These are phyloP conservation scores for Chalaropsis ovoidea DNA, from an alignment of 2,329 filamentous ascomycete species.

Conservation along the genomic window DNA sequence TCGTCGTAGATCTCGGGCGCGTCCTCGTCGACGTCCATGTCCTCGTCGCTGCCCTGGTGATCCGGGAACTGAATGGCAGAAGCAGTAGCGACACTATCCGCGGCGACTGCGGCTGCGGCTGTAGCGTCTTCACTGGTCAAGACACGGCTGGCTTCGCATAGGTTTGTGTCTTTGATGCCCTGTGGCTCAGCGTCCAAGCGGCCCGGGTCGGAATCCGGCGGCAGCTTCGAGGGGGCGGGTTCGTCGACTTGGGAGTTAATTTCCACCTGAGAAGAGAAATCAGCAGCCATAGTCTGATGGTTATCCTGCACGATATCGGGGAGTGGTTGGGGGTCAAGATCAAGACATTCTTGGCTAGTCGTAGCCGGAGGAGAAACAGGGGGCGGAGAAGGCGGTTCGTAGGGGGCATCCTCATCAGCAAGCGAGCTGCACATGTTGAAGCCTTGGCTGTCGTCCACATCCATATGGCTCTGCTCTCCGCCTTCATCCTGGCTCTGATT, in stretches of 20 bases:
- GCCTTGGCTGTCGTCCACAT: not conserved
- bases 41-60: not conserved
- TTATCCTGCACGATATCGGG: not conserved
- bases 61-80: not conserved
- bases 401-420: not conserved
- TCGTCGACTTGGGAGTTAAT: constrained; percentile 1
- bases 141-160: not conserved
- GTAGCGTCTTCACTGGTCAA: not conserved
- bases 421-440: not conserved
- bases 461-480: not conserved
- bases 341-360: not conserved
- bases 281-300: constrained; percentile 5
- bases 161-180: not conserved
- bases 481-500: not conserved
- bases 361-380: not conserved
- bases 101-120: not conserved
- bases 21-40: not conserved
- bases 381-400: not conserved
- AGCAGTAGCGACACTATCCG: not conserved
- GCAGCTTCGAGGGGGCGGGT: not conserved
- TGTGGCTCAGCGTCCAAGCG: not conserved
- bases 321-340: not conserved
- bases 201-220: not conserved
- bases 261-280: constrained; percentile 15
- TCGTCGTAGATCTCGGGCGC: not conserved